These are phyloP conservation scores for Zymoseptoria crescenta DNA, from an alignment of 2,329 filamentous ascomycete genomes.

Conservation along the genomic window DNA sequence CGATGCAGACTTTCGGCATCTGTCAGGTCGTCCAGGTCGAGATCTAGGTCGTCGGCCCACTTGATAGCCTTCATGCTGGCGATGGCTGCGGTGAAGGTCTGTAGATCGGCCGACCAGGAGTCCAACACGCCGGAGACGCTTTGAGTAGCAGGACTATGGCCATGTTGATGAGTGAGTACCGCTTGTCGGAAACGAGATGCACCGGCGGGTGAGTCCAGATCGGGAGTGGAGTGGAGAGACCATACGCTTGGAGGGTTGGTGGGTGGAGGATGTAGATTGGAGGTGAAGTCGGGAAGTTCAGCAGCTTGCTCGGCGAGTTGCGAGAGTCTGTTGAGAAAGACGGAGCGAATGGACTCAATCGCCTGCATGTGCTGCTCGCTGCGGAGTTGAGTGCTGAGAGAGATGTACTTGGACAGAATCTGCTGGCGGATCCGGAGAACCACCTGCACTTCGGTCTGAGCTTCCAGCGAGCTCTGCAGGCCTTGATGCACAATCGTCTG, in stretches of 20 bases:
- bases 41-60: constrained; percentile 65
- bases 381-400: constrained; percentile 16
- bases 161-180: constrained; percentile 62
- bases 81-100: constrained; percentile 56
- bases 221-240: constrained; percentile 17
- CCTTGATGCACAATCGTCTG: constrained; percentile 19
- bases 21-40: constrained; percentile 65
- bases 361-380: constrained; percentile 10
- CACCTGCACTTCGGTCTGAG: constrained; percentile 12
- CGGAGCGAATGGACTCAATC: constrained; percentile 16
- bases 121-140: constrained; percentile 57
- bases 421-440: constrained; percentile 21
- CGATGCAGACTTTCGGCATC: constrained; percentile 53
- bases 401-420: constrained; percentile 22
- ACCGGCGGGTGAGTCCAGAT: constrained; percentile 22
- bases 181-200: constrained; percentile 56
- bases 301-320: constrained; percentile 14
- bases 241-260: constrained; percentile 13
- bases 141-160: constrained; percentile 60
- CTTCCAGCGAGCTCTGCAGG: constrained; percentile 13
- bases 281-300: constrained; percentile 2
- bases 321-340: constrained; percentile 17
- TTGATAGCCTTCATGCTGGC: constrained; percentile 58
- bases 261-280: background rate
- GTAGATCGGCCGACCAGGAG: constrained; percentile 66